Percentiles rank a stretch among this genome's conserved stretches.
Evolutionary conservation across 352 stramenopile species (phyloP).

Genomic region (Phytophthora pini): DNA sequence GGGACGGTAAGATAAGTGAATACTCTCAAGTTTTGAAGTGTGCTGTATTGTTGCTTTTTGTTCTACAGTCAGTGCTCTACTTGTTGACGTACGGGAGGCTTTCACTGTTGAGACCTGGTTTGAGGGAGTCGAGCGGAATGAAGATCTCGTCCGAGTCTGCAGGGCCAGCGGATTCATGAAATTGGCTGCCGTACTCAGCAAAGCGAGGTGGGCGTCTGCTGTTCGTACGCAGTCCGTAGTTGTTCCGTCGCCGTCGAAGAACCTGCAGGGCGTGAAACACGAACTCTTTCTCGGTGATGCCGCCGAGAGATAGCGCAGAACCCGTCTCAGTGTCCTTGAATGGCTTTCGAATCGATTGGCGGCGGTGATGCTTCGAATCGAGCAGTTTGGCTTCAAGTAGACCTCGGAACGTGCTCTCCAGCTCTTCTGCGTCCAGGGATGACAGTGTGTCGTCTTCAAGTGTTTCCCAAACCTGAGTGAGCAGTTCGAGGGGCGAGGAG

Average conservation of each 20-base stretch:
- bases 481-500: conserved; percentile 41
- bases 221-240: conserved; percentile 59
- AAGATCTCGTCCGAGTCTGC: conserved; percentile 13
- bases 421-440: conserved; percentile 47
- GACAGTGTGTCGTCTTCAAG: conserved; percentile 53
- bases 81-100: conserved; percentile 25
- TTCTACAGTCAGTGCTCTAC: conserved; percentile 1
- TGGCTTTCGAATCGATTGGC: conserved; percentile 2
- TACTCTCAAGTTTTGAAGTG: conserved; percentile 20
- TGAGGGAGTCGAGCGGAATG: conserved; percentile 45
- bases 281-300: conserved; percentile 72
- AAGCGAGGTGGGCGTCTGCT: conserved; percentile 29
- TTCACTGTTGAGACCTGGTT: conserved; percentile 33
- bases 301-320: conserved; percentile 34
- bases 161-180: conserved; percentile 1
- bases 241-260: conserved; percentile 48
- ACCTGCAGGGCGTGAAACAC: conserved; percentile 60
- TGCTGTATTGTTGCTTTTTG: conserved; percentile 2
- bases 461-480: conserved; percentile 41
- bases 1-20: conserved; percentile 10
- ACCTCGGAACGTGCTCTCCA: conserved; percentile 40
- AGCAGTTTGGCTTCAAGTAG: conserved; percentile 48
- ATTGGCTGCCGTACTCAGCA: conserved; percentile 6
- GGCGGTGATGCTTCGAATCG: conserved; percentile 17
- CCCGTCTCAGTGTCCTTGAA: conserved; percentile 13